A percentile compares a stretch with the other conserved stretches of the same genome.
These are phyloP conservation scores for Spatholobus suberectus DNA, from an alignment of 306 rosid genomes.

Conservation along the genomic window DNA sequence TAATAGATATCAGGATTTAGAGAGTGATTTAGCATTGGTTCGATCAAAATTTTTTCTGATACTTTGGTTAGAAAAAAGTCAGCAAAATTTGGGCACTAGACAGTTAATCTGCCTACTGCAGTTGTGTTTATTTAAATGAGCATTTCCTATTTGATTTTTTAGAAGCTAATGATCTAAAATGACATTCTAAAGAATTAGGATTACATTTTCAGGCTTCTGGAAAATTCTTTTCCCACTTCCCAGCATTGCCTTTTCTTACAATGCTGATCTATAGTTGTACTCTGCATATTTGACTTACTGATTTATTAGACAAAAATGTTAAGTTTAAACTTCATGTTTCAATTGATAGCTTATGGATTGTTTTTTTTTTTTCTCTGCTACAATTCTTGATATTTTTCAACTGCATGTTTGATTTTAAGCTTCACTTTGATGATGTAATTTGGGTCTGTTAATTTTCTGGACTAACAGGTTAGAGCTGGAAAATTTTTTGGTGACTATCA, in stretches of 20 bases:
- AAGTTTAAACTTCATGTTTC: background rate
- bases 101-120: background rate
- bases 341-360: background rate
- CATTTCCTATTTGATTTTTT: background rate
- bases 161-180: background rate
- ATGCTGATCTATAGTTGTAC: background rate
- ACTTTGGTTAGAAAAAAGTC: no score
- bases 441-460: constrained; percentile 25
- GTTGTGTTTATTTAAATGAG: background rate
- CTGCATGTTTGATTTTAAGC: constrained; percentile 32
- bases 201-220: background rate
- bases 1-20: no score
- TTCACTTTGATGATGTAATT: constrained; percentile 34
- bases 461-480: constrained; percentile 67
- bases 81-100: background rate
- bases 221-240: background rate
- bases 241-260: background rate
- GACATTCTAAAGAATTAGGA: background rate
- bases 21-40: no score
- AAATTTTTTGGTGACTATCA: constrained; percentile 66
- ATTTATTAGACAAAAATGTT: background rate
- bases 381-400: constrained; percentile 14
- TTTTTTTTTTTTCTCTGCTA: background rate
- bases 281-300: constrained; percentile 8
- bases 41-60: no score